Evolutionary conservation across 164 flowering plant genomes (phyloP).

Genomic region (Tetracentron sinense): DNA sequence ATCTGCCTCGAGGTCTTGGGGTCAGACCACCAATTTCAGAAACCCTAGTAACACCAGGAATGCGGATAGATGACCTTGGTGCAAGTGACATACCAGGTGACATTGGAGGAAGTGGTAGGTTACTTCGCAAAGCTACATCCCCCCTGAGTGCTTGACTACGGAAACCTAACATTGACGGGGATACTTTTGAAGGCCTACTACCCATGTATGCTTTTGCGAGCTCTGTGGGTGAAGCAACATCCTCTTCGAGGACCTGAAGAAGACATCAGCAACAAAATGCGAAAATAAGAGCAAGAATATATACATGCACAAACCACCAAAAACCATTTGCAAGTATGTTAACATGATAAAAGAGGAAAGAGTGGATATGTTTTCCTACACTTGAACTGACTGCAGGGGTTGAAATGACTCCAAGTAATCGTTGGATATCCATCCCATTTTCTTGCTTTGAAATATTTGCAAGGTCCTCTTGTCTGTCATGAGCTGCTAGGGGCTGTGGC

Average conservation of each 20-base stretch:
- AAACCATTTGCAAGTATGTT: background rate
- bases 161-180: slow-evolving; percentile 46
- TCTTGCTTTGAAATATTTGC: slow-evolving; percentile 22
- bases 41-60: slow-evolving; percentile 18
- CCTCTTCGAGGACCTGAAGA: slow-evolving; percentile 55
- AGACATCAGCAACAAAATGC: slow-evolving; percentile 11
- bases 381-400: slow-evolving; percentile 31
- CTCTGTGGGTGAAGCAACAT: slow-evolving; percentile 69
- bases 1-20: slow-evolving; percentile 73
- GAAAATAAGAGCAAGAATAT: too few relatives aligned
- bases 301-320: background rate
- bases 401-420: slow-evolving; percentile 17
- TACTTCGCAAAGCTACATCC: slow-evolving; percentile 28
- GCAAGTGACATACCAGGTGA: slow-evolving; percentile 35
- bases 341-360: slow-evolving; percentile 4
- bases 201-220: slow-evolving; percentile 97
- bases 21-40: slow-evolving; percentile 53
- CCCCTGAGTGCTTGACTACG: slow-evolving; percentile 39
- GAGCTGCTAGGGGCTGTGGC: slow-evolving; percentile 14
- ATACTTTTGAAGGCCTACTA: slow-evolving; percentile 50
- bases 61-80: slow-evolving; percentile 30
- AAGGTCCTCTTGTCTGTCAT: slow-evolving; percentile 10
- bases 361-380: slow-evolving; percentile 28
- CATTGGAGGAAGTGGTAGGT: slow-evolving; percentile 25
- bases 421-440: slow-evolving; percentile 22